Evolutionary conservation across 768 basidiomycete species (phyloP).

Genomic region (Dacryopinax spathularia): DNA sequence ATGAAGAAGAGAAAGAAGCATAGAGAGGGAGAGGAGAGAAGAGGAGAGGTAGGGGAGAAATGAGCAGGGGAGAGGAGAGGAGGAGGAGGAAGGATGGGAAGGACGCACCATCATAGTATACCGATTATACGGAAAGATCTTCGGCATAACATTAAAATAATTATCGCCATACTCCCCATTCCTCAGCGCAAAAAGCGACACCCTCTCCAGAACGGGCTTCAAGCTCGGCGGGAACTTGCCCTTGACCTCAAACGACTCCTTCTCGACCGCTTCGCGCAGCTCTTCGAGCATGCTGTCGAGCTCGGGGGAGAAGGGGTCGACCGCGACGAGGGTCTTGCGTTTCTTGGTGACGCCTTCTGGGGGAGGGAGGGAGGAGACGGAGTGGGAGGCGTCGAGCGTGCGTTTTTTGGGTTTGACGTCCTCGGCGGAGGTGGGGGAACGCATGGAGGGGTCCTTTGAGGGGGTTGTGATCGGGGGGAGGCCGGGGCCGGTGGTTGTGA

Average conservation of each 20-base stretch:
- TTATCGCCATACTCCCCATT: slow-evolving; percentile 85
- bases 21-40: background rate
- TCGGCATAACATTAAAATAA: slow-evolving; percentile 81
- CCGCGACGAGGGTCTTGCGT: slow-evolving; percentile 5
- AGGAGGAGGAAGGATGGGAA: background rate
- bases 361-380: background rate
- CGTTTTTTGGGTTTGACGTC: slow-evolving; percentile 26
- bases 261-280: slow-evolving; percentile 44
- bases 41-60: background rate
- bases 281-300: slow-evolving; percentile 47
- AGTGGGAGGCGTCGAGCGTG: slow-evolving; percentile 23
- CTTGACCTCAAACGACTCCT: slow-evolving; percentile 63
- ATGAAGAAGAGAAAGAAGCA: background rate
- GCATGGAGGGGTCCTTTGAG: background rate
- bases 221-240: slow-evolving; percentile 78
- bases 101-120: slow-evolving; percentile 74
- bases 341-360: background rate
- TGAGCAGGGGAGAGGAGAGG: background rate
- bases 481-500: background rate
- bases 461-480: background rate
- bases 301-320: slow-evolving; percentile 52
- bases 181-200: slow-evolving; percentile 63
- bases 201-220: slow-evolving; percentile 53
- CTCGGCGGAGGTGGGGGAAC: background rate
- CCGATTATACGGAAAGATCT: slow-evolving; percentile 83